Evolutionary conservation across 306 rosid genomes (phyloP).

Genomic region (Vigna nakashimae): DNA sequence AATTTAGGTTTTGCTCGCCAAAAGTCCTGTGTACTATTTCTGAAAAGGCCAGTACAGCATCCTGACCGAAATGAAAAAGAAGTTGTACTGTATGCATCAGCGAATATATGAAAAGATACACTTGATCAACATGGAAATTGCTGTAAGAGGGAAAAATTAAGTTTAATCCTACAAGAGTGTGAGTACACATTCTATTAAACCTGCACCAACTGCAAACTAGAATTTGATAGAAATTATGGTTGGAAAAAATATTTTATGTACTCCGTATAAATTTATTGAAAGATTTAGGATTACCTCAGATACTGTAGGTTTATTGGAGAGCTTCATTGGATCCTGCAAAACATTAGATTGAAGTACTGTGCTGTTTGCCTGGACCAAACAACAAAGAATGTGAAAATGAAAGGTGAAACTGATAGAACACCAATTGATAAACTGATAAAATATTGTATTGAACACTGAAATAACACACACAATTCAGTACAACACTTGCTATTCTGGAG

Average conservation of each 20-base stretch:
- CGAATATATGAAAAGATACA: slow-evolving; percentile 4
- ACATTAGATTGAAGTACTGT: slow-evolving; percentile 34
- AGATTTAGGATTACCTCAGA: slow-evolving; percentile 43
- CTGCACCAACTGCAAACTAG: slow-evolving; percentile 20
- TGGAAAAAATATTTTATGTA: not conserved
- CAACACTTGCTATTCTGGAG: not conserved
- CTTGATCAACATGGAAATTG: slow-evolving; percentile 12
- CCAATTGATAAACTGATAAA: not conserved
- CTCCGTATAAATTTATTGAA: not conserved
- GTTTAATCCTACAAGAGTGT: slow-evolving; percentile 5
- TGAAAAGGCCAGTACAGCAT: slow-evolving; percentile 37
- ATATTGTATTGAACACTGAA: not conserved
- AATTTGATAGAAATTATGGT: slow-evolving; percentile 7
- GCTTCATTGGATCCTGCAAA: slow-evolving; percentile 27
- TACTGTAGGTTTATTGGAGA: slow-evolving; percentile 28
- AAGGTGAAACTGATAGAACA: not conserved
- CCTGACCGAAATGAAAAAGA: slow-evolving; percentile 50
- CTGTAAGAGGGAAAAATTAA: not conserved
- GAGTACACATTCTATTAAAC: slow-evolving; percentile 15
- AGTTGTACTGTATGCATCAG: slow-evolving; percentile 1
- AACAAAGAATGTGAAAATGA: slow-evolving; percentile 38
- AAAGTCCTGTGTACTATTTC: slow-evolving; percentile 38
- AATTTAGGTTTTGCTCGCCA: slow-evolving; percentile 38
- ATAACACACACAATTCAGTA: not conserved
- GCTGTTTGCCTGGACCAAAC: slow-evolving; percentile 36